Conservation (phyloP, 345 rosid species). For the Eucalyptus camaldulensis region DNA sequence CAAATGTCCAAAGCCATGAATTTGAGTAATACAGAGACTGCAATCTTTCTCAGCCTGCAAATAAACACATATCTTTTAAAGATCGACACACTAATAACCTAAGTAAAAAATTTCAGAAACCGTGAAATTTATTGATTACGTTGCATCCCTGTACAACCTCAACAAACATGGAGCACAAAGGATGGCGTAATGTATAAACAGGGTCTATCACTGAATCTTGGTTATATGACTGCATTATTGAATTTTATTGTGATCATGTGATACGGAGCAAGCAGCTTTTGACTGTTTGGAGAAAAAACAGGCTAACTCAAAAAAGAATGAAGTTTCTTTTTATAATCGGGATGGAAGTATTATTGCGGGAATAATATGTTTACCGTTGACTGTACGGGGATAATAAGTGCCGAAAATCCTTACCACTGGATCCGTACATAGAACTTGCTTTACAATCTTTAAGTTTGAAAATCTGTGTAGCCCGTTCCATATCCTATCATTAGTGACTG, state of each 20-base stretch:
- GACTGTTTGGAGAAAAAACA: not conserved
- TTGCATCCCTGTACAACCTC: not conserved
- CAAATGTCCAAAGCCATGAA: not conserved
- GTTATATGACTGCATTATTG: not conserved
- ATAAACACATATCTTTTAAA: not conserved
- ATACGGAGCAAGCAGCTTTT: not conserved
- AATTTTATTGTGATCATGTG: not conserved
- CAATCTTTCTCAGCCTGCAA: not conserved
- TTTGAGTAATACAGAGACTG: not conserved
- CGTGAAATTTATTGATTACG: not conserved
- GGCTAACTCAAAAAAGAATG: not conserved
- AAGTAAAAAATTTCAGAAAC: not conserved
- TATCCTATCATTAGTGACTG: not conserved
- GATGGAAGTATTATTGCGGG: rapidly evolving
- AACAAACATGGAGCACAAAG: not conserved
- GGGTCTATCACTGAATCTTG: not conserved
- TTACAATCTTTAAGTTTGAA: not conserved
- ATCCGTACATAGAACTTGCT: not conserved
- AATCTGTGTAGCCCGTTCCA: not conserved
- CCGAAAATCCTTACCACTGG: not conserved
- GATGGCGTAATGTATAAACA: not conserved
- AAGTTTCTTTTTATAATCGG: not conserved
- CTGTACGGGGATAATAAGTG: not conserved
- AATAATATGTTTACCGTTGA: not conserved
- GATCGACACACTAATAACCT: rapidly evolving